These are phyloP conservation scores for Betula pendula DNA, from an alignment of 306 rosid genomes.

Conservation along the genomic window DNA sequence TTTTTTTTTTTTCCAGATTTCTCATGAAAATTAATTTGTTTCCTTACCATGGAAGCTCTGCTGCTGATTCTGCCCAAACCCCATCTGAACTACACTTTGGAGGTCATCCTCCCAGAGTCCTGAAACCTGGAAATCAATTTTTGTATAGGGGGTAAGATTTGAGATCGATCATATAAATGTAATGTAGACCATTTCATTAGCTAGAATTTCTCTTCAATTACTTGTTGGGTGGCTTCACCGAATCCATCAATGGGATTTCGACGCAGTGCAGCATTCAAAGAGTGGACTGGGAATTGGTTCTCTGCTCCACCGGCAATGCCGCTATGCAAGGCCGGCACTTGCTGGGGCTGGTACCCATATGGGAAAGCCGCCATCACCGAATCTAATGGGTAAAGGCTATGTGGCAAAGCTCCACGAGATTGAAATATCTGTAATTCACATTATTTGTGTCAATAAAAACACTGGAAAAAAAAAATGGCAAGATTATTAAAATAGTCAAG, in stretches of 20 bases:
- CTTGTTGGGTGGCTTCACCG: constrained; percentile 38
- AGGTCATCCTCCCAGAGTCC: constrained; percentile 56
- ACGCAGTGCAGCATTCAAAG: constrained; percentile 27
- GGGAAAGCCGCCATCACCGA: constrained; percentile 37
- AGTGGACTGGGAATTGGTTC: constrained; percentile 34
- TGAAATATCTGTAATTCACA: constrained; percentile 44
- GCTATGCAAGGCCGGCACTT: constrained; percentile 36
- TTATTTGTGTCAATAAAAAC: neutral
- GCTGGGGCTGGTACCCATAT: constrained; percentile 41
- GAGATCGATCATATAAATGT: constrained; percentile 23
- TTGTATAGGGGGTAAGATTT: neutral
- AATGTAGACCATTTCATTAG: neutral
- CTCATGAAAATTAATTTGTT: neutral
- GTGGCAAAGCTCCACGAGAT: constrained; percentile 41
- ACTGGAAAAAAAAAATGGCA: constrained; percentile 7
- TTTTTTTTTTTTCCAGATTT: too few relatives aligned
- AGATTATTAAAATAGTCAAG: neutral
- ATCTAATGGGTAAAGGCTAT: constrained; percentile 37
- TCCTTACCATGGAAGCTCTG: constrained; percentile 41
- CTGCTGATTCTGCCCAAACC: constrained; percentile 47
- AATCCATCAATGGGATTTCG: constrained; percentile 32
- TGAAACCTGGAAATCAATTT: constrained; percentile 35
- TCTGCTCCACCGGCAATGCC: constrained; percentile 33
- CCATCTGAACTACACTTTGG: constrained; percentile 55
- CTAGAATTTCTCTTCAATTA: constrained; percentile 16